Percentiles rank a stretch among this genome's conserved stretches.
phyloP scores from a whole-genome alignment of 192 early-diverging fungal species.

The Backusella liffmaniae region DNA sequence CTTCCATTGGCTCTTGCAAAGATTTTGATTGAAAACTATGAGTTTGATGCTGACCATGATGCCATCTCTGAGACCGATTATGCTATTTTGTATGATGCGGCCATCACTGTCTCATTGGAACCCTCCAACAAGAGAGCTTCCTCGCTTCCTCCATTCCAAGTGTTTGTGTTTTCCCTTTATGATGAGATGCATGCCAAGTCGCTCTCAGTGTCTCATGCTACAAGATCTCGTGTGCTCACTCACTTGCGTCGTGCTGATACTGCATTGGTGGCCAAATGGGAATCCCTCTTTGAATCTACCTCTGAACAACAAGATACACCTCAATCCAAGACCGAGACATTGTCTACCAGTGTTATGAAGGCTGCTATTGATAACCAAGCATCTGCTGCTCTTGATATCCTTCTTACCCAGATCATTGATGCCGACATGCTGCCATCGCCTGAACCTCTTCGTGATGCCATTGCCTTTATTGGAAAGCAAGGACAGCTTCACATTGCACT shows the following conservation, averaged over 20 bases:
- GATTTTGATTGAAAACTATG: slow-evolving; percentile 9
- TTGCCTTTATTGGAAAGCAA: slow-evolving; percentile 32
- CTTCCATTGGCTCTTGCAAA: background rate
- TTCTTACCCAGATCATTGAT: slow-evolving; percentile 7
- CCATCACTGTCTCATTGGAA: background rate
- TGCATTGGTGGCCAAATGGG: background rate
- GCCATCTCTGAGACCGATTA: background rate
- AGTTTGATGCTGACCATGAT: slow-evolving; percentile 4
- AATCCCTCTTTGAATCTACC: background rate
- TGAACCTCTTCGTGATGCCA: slow-evolving; percentile 35
- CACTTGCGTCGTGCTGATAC: background rate
- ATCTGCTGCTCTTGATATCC: slow-evolving; percentile 6
- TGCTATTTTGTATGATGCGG: slow-evolving; percentile 17
- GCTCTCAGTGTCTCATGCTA: background rate
- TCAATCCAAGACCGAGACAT: background rate
- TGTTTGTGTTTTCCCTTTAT: background rate
- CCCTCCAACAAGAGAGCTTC: background rate
- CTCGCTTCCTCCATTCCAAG: background rate
- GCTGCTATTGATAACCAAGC: slow-evolving; percentile 22
- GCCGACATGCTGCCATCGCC: slow-evolving; percentile 15
- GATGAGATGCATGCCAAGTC: background rate
- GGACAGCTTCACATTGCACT: slow-evolving; percentile 15
- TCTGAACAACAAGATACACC: background rate
- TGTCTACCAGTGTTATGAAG: slow-evolving; percentile 21
- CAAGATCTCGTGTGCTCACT: background rate